Conservation (phyloP, 345 rosid species). For the Citrus glauca region DNA sequence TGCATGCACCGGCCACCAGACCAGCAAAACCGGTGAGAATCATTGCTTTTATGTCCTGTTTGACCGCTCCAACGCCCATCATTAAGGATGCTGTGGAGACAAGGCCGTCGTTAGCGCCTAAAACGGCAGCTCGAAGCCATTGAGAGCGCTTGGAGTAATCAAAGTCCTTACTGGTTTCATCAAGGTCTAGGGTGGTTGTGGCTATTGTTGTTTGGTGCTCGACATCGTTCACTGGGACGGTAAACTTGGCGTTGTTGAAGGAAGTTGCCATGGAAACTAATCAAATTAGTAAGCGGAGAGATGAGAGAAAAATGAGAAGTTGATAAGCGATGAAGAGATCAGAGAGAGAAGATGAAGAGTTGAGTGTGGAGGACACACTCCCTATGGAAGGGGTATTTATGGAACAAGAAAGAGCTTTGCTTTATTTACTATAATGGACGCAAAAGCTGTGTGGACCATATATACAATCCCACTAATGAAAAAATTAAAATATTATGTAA, state of each 20-base stretch:
- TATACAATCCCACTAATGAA: constrained; percentile 24
- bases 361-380: constrained; percentile 72
- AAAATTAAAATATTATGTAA: too few relatives aligned
- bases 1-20: constrained; percentile 86
- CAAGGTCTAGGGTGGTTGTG: constrained; percentile 16
- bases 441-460: constrained; percentile 30
- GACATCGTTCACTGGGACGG: constrained; percentile 28
- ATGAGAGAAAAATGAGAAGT: constrained; percentile 3
- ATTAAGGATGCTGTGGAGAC: constrained; percentile 83
- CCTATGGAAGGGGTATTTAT: constrained; percentile 45
- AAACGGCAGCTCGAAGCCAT: constrained; percentile 93
- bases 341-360: constrained; percentile 17
- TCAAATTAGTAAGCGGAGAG: too few relatives aligned
- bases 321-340: background rate
- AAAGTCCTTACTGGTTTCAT: constrained; percentile 21
- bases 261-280: constrained; percentile 27
- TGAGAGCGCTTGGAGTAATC: constrained; percentile 84
- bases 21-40: constrained; percentile 89
- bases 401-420: constrained; percentile 15
- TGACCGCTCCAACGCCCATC: constrained; percentile 94
- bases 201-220: constrained; percentile 28
- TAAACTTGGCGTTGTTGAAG: constrained; percentile 22
- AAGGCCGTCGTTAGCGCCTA: constrained; percentile 90
- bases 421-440: constrained; percentile 25
- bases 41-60: constrained; percentile 74